Evolutionary conservation across 768 basidiomycete genomes (phyloP).

Genomic region (Calocera cornea): DNA sequence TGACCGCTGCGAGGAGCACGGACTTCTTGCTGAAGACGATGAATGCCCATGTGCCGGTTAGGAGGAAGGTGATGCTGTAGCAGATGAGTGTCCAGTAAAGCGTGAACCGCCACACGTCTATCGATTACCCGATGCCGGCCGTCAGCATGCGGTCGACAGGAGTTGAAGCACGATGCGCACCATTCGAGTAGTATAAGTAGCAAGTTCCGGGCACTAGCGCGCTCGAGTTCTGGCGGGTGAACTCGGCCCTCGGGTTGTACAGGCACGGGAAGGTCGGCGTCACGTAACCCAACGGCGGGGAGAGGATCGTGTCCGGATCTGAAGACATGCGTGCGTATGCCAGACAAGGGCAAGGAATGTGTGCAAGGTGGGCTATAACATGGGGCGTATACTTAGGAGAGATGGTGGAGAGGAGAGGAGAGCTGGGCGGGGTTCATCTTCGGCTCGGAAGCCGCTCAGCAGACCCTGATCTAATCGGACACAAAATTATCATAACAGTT

Average conservation of each 20-base stretch:
- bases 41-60: background rate
- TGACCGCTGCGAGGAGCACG: background rate
- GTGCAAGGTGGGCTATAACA: background rate
- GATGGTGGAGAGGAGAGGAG: background rate
- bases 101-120: background rate
- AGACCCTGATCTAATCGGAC: background rate
- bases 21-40: background rate
- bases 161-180: background rate
- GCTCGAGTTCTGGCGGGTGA: background rate
- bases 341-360: background rate
- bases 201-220: background rate
- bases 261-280: slow-evolving; percentile 1
- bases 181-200: background rate
- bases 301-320: slow-evolving; percentile 1
- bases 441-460: background rate
- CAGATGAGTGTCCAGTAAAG: slow-evolving; percentile 4
- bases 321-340: background rate
- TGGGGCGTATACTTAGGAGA: background rate
- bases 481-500: background rate
- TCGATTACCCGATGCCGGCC: background rate
- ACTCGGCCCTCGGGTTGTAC: background rate
- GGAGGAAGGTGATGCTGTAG: slow-evolving; percentile 1
- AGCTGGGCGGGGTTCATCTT: background rate
- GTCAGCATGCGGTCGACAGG: background rate
- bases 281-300: background rate